These are phyloP conservation scores for Spathaspora sp. DNA, from an alignment of 805 yeast species.

Conservation along the genomic window DNA sequence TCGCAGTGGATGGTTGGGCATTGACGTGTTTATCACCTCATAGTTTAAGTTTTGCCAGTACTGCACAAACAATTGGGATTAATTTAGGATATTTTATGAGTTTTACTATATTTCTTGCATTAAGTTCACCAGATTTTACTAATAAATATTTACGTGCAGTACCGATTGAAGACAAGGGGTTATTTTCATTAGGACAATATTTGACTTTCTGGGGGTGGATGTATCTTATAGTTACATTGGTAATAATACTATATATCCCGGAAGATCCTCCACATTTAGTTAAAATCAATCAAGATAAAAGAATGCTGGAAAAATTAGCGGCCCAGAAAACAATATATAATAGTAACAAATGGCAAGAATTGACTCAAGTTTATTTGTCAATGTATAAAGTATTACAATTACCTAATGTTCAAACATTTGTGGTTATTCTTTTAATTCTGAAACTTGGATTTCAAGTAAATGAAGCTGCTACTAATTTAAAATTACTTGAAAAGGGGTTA, in stretches of 20 bases:
- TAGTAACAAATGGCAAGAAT: conserved; percentile 17
- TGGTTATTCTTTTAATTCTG: conserved; percentile 70
- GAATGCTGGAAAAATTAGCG: conserved; percentile 24
- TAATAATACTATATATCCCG: conserved; percentile 54
- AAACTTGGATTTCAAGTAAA: conserved; percentile 94
- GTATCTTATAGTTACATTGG: conserved; percentile 63
- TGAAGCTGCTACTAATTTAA: conserved; percentile 92
- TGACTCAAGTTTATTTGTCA: conserved; percentile 55
- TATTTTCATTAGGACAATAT: conserved; percentile 71
- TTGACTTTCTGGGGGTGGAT: conserved; percentile 73
- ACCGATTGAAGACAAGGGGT: conserved; percentile 59
- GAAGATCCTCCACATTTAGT: conserved; percentile 65
- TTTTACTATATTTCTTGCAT: conserved; percentile 86
- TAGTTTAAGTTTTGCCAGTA: conserved; percentile 86
- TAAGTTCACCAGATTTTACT: conserved; percentile 90
- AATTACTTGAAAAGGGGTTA: conserved; percentile 85
- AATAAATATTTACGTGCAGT: conserved; percentile 69
- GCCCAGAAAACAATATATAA: conserved; percentile 18
- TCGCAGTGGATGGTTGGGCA: conserved; percentile 99
- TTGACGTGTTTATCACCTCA: conserved; percentile 75
- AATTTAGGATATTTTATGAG: conserved; percentile 90
- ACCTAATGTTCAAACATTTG: conserved; percentile 69
- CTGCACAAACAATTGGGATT: conserved; percentile 95
- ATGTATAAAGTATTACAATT: conserved; percentile 69
- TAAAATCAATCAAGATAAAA: conserved; percentile 24